These are phyloP conservation scores for Apiospora rasikravindrae DNA, from an alignment of 2,329 filamentous ascomycete genomes.

Conservation along the genomic window DNA sequence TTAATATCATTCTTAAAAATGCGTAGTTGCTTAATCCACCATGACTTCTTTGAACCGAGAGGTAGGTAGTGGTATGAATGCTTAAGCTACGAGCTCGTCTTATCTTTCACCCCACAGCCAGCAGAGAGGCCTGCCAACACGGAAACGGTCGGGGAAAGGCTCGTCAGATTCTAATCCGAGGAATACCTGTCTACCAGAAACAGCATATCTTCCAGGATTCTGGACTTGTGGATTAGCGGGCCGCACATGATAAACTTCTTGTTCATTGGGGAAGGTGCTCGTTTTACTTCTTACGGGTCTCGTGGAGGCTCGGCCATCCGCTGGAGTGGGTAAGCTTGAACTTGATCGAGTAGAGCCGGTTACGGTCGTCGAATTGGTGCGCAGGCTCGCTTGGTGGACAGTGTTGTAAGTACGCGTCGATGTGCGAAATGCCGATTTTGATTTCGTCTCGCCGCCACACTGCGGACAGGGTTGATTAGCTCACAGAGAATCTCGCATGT, in stretches of 20 bases:
- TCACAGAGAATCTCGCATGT: too few species aligned
- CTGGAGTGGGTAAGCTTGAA: not conserved
- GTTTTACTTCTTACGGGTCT: conserved; percentile 28
- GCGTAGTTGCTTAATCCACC: too few species aligned
- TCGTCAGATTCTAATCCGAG: too few species aligned
- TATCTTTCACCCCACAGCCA: too few species aligned
- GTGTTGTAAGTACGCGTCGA: conserved; percentile 29
- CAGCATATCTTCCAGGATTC: conserved; percentile 22
- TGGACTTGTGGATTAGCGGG: conserved; percentile 15
- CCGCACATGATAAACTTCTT: too few species aligned
- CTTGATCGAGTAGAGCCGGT: conserved; percentile 31
- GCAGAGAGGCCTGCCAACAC: not conserved
- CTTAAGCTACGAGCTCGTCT: too few species aligned
- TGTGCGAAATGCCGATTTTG: conserved; percentile 27
- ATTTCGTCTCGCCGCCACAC: conserved; percentile 27
- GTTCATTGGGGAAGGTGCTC: too few species aligned
- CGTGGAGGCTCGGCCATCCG: not conserved
- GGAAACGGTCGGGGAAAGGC: not conserved
- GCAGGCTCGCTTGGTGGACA: conserved; percentile 29
- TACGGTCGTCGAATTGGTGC: conserved; percentile 33
- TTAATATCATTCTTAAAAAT: too few species aligned
- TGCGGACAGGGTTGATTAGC: conserved; percentile 21
- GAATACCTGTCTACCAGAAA: conserved; percentile 26
- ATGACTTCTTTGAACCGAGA: too few species aligned
- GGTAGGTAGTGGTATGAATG: too few species aligned